Evolutionary conservation across 176 grass and related monocot genomes (phyloP).

Genomic region (Juncus inflexus): DNA sequence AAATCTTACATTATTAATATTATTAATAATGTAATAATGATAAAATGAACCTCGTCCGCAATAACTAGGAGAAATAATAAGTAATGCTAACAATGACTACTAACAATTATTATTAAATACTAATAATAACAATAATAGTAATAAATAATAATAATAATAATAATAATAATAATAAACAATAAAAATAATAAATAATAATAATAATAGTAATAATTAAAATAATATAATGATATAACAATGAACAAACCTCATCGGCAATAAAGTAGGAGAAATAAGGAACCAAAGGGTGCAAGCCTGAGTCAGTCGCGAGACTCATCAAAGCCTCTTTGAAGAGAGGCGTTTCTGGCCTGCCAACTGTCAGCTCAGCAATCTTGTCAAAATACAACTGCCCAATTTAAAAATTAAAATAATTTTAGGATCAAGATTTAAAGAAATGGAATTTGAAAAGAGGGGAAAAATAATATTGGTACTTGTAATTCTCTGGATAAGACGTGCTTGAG

Average conservation of each 20-base stretch:
- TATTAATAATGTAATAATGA: too few species aligned
- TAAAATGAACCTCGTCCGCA: too few species aligned
- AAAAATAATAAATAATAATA: conserved; percentile 3
- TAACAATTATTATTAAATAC: too few species aligned
- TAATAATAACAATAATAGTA: too few species aligned
- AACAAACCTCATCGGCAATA: conserved; percentile 66
- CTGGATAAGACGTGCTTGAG: conserved; percentile 94
- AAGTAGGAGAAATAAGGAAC: conserved; percentile 99
- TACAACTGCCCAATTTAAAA: conserved; percentile 63
- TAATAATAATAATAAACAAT: conserved; percentile 7
- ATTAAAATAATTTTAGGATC: conserved; percentile 32
- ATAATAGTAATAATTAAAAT: not conserved
- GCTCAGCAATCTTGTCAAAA: conserved; percentile 93
- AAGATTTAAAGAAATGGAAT: too few species aligned
- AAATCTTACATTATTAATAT: too few species aligned
- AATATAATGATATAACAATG: not conserved
- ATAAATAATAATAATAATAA: not conserved
- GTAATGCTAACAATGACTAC: too few species aligned
- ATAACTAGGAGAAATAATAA: too few species aligned
- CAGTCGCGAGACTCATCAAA: conserved; percentile 84
- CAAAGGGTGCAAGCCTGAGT: conserved; percentile 85
- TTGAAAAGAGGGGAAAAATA: conserved; percentile 4
- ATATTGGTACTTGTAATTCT: conserved; percentile 61
- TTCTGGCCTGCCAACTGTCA: conserved; percentile 71
- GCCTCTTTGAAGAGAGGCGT: conserved; percentile 69